Base-by-base conservation (phyloP, 768 basidiomycete genomes). In the Strobilomyces echinocephalus region DNA sequence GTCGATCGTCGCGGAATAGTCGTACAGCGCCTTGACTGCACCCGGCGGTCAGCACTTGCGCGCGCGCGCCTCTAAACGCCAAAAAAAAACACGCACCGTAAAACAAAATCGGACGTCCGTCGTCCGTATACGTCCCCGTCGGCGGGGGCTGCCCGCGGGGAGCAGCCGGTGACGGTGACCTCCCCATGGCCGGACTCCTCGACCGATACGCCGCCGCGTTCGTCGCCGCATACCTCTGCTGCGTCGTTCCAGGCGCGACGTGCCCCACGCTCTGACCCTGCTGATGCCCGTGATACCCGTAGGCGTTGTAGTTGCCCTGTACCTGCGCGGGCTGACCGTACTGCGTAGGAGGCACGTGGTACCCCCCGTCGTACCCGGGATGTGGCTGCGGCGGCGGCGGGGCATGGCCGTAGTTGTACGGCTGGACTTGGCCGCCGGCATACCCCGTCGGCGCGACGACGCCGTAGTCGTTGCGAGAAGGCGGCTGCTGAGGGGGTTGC, bases 11-110 rank as follows among this genome's bases (percentile, higher is more conserved):
- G 90, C 91, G 1, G 72, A 71, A 62, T 94, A 95, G 69, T 93
- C 88, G 66, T 91, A 95, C 58, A 95, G 36, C 36, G 93, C 93
- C 76, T 91, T 90, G 55, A 95, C 91, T 92, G 15, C 14, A 10
- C 34, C 9, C 10, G 34, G 34, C 4, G 2, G 14, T 34, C 34
- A 34, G 34, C 34, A 12, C 21, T 21, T 14, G 40, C 31, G 33
- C 40, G 49, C 21, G 92, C 93, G 30, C 91, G 61, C 95, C 63
- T 94, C 30, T 64, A 31, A 97, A 87, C 1, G 82, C 82, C 36
- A 80, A 76, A 30, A 80, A 76, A 30, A 18, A 24, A 15, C 46
- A 30, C 48, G 28, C 48, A 49, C 49, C 49, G 7, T 41, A 24
- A 24, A 41, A 41, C 14, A 24, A 24, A 28, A 49, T 41, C 14